phyloP scores from a whole-genome alignment of 108 stramenopile species.

The Nitzschia putrida region DNA sequence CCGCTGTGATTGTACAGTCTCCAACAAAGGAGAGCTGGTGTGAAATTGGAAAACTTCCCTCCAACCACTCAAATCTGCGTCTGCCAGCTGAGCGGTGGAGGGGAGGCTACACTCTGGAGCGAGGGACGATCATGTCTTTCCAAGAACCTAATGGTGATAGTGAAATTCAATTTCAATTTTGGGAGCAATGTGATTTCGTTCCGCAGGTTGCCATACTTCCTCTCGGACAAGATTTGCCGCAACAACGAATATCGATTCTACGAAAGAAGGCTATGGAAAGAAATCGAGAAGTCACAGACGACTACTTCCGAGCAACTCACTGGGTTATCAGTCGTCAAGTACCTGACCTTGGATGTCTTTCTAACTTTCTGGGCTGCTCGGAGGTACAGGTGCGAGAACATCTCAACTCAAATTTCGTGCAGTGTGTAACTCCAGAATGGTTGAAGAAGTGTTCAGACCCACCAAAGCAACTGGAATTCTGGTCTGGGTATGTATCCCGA shows the following conservation, averaged over 20 bases:
- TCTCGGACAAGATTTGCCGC: conserved; percentile 10
- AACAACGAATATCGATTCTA: conserved; percentile 6
- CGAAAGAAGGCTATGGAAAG: background rate
- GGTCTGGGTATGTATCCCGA: conserved; percentile 6
- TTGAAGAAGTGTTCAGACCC: background rate
- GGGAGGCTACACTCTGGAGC: background rate
- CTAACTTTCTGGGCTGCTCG: background rate
- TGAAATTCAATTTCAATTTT: conserved; percentile 6
- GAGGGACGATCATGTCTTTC: background rate
- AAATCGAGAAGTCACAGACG: background rate
- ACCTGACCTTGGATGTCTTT: background rate
- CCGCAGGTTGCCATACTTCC: conserved; percentile 1
- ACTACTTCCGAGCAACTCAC: conserved; percentile 6
- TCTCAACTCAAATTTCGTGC: background rate
- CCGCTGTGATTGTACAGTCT: conserved; percentile 4
- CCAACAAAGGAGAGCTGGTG: background rate
- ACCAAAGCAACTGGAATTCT: background rate
- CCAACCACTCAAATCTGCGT: background rate
- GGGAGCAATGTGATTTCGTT: background rate
- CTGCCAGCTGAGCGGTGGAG: background rate
- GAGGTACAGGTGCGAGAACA: background rate
- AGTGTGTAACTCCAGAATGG: conserved; percentile 7
- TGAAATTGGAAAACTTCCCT: background rate
- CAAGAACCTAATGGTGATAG: conserved; percentile 7
- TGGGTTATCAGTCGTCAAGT: conserved; percentile 2